These are phyloP conservation scores for Apiotrichum sp. DNA, from an alignment of 1,284 basidiomycete genomes.

Conservation along the genomic window DNA sequence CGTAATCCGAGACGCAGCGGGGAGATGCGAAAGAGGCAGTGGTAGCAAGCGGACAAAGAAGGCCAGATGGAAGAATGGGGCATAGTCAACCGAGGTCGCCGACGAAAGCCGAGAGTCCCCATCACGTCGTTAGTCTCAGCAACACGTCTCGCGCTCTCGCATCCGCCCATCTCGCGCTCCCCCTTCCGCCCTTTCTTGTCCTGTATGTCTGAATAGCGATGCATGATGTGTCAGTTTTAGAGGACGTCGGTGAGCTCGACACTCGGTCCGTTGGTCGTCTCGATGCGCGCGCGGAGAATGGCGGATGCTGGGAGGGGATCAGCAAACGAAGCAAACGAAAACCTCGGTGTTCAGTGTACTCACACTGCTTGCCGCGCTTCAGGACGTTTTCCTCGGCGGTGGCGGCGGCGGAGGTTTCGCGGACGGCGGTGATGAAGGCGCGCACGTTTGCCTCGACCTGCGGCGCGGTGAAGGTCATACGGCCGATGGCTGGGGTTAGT, in stretches of 20 bases:
- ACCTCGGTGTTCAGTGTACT: constrained; percentile 2
- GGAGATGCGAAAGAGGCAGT: too few relatives aligned
- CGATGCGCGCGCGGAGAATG: constrained; percentile 69
- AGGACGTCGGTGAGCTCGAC: constrained; percentile 51
- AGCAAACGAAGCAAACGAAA: neutral
- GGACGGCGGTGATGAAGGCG: constrained; percentile 68
- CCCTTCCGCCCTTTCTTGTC: neutral
- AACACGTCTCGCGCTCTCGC: too few relatives aligned
- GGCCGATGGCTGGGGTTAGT: constrained; percentile 16
- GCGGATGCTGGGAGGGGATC: constrained; percentile 55
- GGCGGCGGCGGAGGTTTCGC: constrained; percentile 22
- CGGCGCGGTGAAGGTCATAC: constrained; percentile 67
- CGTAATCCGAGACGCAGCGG: too few relatives aligned
- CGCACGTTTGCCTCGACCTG: constrained; percentile 75
- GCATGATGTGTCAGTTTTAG: constrained; percentile 9
- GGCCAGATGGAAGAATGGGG: too few relatives aligned
- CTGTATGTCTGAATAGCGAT: constrained; percentile 1
- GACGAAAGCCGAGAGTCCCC: too few relatives aligned
- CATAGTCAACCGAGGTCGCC: too few relatives aligned
- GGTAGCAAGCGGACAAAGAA: too few relatives aligned
- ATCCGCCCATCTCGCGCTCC: neutral
- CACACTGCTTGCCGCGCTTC: constrained; percentile 23
- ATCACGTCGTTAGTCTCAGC: too few relatives aligned
- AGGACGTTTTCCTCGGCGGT: constrained; percentile 12
- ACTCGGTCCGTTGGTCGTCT: constrained; percentile 77